Evolutionary conservation across 108 stramenopile species (phyloP).

Genomic region (Skeletonema marinoi): DNA sequence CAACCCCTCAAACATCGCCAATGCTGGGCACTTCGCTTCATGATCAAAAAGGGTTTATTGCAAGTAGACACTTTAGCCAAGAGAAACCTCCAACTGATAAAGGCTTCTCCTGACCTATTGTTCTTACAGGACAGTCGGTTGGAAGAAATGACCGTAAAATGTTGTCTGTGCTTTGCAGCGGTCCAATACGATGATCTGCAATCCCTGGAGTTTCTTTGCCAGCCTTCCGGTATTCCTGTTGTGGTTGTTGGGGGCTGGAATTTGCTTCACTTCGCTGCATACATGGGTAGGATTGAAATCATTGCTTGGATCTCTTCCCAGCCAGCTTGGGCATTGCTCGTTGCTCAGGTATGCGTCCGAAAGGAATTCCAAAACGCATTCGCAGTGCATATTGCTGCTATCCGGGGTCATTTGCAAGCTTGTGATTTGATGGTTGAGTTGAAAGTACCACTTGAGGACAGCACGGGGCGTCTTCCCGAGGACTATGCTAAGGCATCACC

Average conservation of each 20-base stretch:
- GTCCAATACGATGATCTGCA: conserved; percentile 14
- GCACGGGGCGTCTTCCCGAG: not conserved
- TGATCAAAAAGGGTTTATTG: not conserved
- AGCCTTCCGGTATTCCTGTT: not conserved
- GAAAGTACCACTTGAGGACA: not conserved
- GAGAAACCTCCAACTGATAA: not conserved
- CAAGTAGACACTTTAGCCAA: no score
- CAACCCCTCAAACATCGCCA: not conserved
- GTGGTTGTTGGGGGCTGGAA: not conserved
- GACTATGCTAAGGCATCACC: conserved; percentile 2
- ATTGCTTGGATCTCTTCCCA: not conserved
- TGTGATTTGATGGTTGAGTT: conserved; percentile 1
- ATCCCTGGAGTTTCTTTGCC: conserved; percentile 4
- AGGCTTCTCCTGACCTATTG: not conserved
- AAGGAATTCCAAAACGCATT: not conserved
- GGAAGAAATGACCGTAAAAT: not conserved
- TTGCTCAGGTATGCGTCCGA: not conserved
- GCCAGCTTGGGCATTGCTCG: not conserved
- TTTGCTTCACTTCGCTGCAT: not conserved
- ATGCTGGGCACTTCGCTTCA: conserved; percentile 10
- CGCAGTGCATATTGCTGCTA: conserved; percentile 9
- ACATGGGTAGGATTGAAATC: conserved; percentile 11
- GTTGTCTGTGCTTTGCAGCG: conserved; percentile 9
- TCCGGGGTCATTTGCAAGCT: not conserved
- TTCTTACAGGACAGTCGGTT: no score